These are phyloP conservation scores for Candida michaelii DNA, from an alignment of 805 yeast genomes.

Conservation along the genomic window DNA sequence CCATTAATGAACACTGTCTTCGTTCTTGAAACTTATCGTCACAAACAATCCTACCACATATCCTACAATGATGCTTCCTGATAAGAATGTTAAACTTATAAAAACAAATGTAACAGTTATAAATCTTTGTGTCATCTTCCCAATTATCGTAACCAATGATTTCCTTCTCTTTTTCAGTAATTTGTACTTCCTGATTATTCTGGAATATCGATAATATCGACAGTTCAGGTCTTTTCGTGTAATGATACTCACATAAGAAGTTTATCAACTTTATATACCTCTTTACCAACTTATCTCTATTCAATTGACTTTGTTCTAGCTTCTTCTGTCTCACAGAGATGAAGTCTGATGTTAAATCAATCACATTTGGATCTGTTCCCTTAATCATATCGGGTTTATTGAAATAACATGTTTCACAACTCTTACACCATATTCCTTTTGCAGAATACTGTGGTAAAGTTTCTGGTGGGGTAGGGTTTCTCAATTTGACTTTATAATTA, in stretches of 20 bases:
- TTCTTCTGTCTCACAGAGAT: constrained; percentile 36
- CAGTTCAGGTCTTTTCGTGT: constrained; percentile 5
- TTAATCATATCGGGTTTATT: constrained; percentile 51
- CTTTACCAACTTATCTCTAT: constrained; percentile 55
- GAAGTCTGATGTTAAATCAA: constrained; percentile 50
- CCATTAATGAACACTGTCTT: constrained; percentile 66
- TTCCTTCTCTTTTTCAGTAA: constrained; percentile 12
- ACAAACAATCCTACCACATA: constrained; percentile 84
- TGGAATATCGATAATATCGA: background rate
- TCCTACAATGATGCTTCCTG: constrained; percentile 87
- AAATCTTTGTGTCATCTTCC: constrained; percentile 47
- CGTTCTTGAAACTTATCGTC: constrained; percentile 51
- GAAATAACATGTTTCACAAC: constrained; percentile 64
- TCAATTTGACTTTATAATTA: constrained; percentile 49
- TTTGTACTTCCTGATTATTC: background rate
- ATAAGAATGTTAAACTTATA: constrained; percentile 53
- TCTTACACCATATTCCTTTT: constrained; percentile 65
- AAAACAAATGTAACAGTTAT: constrained; percentile 64
- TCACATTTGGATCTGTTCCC: constrained; percentile 37
- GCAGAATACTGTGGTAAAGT: constrained; percentile 31
- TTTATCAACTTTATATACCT: constrained; percentile 51
- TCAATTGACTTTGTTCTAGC: constrained; percentile 51
- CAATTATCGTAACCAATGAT: constrained; percentile 43
- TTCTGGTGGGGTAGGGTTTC: constrained; percentile 41
- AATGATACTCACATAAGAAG: constrained; percentile 21